phyloP scores from a whole-genome alignment of 148 eudicot species.

The Cornus suecica region DNA sequence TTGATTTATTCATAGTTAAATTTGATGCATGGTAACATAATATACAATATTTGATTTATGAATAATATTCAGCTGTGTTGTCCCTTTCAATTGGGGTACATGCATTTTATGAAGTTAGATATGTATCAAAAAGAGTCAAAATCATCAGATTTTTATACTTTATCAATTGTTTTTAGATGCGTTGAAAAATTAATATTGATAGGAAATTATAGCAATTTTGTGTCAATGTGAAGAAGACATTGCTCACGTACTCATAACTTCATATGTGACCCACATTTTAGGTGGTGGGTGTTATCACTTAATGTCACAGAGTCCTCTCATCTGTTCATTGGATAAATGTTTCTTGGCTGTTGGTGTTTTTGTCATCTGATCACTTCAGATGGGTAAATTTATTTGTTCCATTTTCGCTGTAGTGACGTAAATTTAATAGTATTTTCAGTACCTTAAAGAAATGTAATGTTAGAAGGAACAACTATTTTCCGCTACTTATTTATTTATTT shows the following conservation, averaged over 20 bases:
- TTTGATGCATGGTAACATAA: too few species aligned
- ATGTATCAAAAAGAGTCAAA: neutral
- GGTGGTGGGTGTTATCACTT: conserved; percentile 4
- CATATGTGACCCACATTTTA: conserved; percentile 19
- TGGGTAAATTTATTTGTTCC: too few species aligned
- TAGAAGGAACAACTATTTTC: too few species aligned
- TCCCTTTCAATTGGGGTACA: conserved; percentile 20
- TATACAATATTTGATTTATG: too few species aligned
- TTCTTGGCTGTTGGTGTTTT: neutral
- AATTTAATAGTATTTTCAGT: too few species aligned
- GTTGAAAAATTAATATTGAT: neutral
- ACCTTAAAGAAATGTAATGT: too few species aligned
- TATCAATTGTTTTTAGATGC: conserved; percentile 16
- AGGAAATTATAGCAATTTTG: neutral
- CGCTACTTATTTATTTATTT: too few species aligned
- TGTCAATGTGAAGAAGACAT: neutral
- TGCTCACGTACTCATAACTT: neutral
- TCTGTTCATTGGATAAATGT: neutral
- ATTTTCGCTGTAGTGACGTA: too few species aligned
- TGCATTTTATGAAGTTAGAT: neutral
- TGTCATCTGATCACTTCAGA: neutral
- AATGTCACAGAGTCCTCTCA: neutral
- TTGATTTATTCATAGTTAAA: neutral
- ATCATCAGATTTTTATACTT: neutral
- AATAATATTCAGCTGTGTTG: conserved; percentile 12